phyloP scores from a whole-genome alignment of 306 rosid genomes.

The Canavalia gladiata region DNA sequence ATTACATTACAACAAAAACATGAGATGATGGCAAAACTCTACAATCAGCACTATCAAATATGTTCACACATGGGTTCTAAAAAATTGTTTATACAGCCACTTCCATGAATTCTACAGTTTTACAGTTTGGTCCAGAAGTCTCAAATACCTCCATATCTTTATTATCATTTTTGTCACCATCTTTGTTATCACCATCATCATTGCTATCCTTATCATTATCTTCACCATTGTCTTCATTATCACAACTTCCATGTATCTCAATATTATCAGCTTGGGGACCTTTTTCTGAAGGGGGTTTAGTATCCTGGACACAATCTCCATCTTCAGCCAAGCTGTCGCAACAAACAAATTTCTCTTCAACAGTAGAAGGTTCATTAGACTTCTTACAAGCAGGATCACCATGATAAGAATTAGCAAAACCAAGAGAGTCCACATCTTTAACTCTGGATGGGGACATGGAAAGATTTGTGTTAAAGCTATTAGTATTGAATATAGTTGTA shows the following conservation, averaged over 20 bases:
- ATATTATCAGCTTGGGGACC: conserved; percentile 51
- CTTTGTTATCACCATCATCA: conserved; percentile 47
- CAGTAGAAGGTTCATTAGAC: conserved; percentile 37
- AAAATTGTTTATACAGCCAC: conserved; percentile 51
- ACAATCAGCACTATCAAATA: conserved; percentile 46
- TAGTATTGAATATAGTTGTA: conserved; percentile 55
- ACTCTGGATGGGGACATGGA: conserved; percentile 54
- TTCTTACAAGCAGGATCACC: conserved; percentile 55
- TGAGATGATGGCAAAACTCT: conserved; percentile 46
- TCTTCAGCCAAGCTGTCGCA: conserved; percentile 57
- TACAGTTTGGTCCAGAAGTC: conserved; percentile 51
- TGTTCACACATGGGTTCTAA: conserved; percentile 42
- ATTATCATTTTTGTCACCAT: conserved; percentile 25
- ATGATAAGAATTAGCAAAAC: conserved; percentile 54
- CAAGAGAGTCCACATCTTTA: conserved; percentile 55
- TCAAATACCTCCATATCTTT: conserved; percentile 50
- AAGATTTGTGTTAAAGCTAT: conserved; percentile 54
- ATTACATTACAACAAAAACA: conserved; percentile 52
- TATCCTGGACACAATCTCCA: conserved; percentile 41
- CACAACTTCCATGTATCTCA: conserved; percentile 50
- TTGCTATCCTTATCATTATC: conserved; percentile 46
- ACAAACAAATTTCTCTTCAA: conserved; percentile 58
- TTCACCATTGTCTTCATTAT: conserved; percentile 53
- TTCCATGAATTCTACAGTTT: conserved; percentile 58
- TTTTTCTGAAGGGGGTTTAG: conserved; percentile 54